Evolutionary conservation across 2,329 filamentous ascomycete genomes (phyloP), one percentile per base, ranked within the genome.

Genomic region (Talaromyces sp.): DNA sequence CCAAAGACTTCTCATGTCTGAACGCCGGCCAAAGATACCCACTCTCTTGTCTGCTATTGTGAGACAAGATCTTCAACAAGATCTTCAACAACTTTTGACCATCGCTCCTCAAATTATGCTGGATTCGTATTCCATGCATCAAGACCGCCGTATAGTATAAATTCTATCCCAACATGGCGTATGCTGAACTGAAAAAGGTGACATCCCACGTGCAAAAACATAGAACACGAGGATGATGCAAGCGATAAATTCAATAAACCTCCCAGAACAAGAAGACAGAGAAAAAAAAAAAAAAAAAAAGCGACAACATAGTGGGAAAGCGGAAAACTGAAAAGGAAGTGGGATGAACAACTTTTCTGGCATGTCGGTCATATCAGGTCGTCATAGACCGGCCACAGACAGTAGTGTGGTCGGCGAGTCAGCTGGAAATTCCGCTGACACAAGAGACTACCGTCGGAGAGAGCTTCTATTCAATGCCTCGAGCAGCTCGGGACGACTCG

Each of bases 391-490:
- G 44, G 59, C 62, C 57, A 56, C 58, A 59, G 58, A 57, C 33
- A 62, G 60, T 62, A 62, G 60, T 62, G 60, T 59, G 51, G 56
- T 51, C 27, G 55, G 60, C 60, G 47, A 42, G 17, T 51, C 19
- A 27, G 30, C 36, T 53, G 53, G 33, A 27, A 28, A 32, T 33
- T 49, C 30, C 36, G 51, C 49, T 36, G 25, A 17, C 10, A 44
- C 64, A 64, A 51, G 63, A 61, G 59, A 60, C 66, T 74, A 75
- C 59, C 75, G 79, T 71, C 86, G 84, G 76, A 92, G 83, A 58
- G 88, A 89, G 73, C 91, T 96, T 70, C 90, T 84, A 71, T 90
- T 88, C 64, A 99, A 81, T 32, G 95, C 95, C 74, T 96, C 91
- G 66, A 93, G 81, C 62, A 99, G 82, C 81, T 98, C 95, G 1